Evolutionary conservation across 352 stramenopile genomes (phyloP), one percentile per base, ranked within the genome.

Genomic region (Hyaloperonospora brassicae): DNA sequence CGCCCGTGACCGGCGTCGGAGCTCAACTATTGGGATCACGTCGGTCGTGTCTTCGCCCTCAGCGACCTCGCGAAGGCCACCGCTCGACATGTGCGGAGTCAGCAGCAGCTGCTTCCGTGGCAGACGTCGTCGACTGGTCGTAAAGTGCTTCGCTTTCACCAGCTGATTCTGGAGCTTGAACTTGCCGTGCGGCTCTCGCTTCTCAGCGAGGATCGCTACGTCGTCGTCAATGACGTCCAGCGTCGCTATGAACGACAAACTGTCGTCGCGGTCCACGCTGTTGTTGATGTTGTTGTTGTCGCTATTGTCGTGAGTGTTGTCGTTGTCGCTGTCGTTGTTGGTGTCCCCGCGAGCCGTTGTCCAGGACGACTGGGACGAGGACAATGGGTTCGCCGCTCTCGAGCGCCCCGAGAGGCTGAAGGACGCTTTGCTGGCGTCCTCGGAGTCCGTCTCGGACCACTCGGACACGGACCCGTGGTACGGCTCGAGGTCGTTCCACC

Each of bases 11-110:
- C 58, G 59, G 43, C 45, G 56, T 38, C 47, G 49, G 8, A 62
- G 43, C 42, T 68, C 56, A 5, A 63, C 68, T 25, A 66, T 62
- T 34, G 66, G 56, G 27, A 66, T 55, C 72, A 79, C 79, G 21
- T 79, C 64, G 30, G 57, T 76, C 24, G 72, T 82, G 47, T 82
- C 72, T 21, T 79, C 77, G 14, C 77, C 70, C 44, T 82, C 72
- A 2, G 64, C 59, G 27, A 79, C 51, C 21, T 73, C 68, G 13
- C 62, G 47, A 8, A 34, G 27, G 27, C 8, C 27, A 34, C 8
- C 51, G 1, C 23, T 7, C 31, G 41, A 27, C 24, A 30, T 21
- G 21, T 39, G 39, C 11, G 40, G 55, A 30, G 52, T 59, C 24
- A 31, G n/a, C 34, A 31, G n/a, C 34, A 39, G 23, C 23, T 52